A percentile compares a stretch with the other conserved stretches of the same genome.
Evolutionary conservation across 306 rosid species (phyloP).

Genomic region (Trifolium dubium): DNA sequence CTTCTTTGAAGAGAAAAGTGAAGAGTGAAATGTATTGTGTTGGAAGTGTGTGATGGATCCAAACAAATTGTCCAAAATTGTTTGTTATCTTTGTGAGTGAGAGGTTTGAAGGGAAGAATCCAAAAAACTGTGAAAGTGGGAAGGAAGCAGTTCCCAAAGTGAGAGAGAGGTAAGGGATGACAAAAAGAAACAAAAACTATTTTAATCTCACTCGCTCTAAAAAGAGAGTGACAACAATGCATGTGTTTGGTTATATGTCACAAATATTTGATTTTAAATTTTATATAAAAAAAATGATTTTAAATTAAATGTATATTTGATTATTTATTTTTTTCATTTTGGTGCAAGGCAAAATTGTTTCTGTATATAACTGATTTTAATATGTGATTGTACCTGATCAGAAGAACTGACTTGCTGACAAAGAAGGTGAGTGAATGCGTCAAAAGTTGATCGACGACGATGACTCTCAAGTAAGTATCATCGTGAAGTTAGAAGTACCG

Average conservation of each 20-base stretch:
- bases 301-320: too few species aligned
- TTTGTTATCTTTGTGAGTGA: background rate
- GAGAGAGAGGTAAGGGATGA: constrained; percentile 17
- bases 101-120: constrained; percentile 13
- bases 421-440: too few species aligned
- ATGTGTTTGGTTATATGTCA: background rate
- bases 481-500: too few species aligned
- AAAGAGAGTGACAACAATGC: background rate
- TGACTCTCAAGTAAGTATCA: too few species aligned
- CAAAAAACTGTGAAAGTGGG: constrained; percentile 22
- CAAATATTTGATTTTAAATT: too few species aligned
- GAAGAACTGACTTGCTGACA: too few species aligned
- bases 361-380: too few species aligned
- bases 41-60: constrained; percentile 18
- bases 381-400: too few species aligned
- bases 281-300: too few species aligned
- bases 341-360: too few species aligned
- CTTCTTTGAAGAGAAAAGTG: background rate
- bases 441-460: too few species aligned
- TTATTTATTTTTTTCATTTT: too few species aligned
- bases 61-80: background rate
- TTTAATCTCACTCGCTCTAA: background rate
- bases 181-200: constrained; percentile 2
- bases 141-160: constrained; percentile 28
- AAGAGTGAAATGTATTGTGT: constrained; percentile 15